Conservation (phyloP, 2,329 filamentous ascomycete species). For the Xylaria sp. region DNA sequence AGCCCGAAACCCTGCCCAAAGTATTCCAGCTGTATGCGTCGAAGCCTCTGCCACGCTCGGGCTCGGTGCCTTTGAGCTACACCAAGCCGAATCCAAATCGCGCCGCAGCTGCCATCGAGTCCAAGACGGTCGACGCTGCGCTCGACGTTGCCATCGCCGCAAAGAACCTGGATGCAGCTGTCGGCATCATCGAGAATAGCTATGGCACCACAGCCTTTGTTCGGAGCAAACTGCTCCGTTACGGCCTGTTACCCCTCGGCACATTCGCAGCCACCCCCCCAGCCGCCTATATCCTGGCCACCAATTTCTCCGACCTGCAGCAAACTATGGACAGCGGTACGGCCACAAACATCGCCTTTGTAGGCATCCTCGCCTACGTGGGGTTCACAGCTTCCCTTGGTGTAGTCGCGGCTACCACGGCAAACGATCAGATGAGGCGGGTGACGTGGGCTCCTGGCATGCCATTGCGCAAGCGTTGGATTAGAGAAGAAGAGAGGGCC, state of each 20-base stretch:
- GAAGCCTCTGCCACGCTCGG: constrained; percentile 77
- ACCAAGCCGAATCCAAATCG: constrained; percentile 73
- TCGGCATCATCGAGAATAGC: constrained; percentile 78
- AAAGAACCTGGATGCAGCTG: constrained; percentile 80
- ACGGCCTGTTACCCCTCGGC: constrained; percentile 68
- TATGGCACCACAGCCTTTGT: constrained; percentile 75
- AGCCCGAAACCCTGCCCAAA: constrained; percentile 80
- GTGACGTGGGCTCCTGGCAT: constrained; percentile 91
- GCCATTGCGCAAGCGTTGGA: constrained; percentile 82
- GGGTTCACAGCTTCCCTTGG: constrained; percentile 84
- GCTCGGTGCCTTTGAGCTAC: constrained; percentile 69
- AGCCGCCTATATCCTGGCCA: constrained; percentile 76
- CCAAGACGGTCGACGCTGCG: constrained; percentile 76
- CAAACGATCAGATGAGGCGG: constrained; percentile 94
- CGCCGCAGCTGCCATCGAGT: constrained; percentile 76
- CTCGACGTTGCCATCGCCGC: constrained; percentile 82
- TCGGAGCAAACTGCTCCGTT: constrained; percentile 73
- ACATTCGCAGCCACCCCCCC: constrained; percentile 69
- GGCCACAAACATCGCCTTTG: constrained; percentile 82
- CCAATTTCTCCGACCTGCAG: constrained; percentile 73
- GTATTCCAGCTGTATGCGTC: constrained; percentile 84
- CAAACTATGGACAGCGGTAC: constrained; percentile 79
- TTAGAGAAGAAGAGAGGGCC: constrained; percentile 88
- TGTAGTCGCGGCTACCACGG: constrained; percentile 83
- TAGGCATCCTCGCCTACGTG: constrained; percentile 84